Evolutionary conservation across 2,329 filamentous ascomycete species (phyloP).

Genomic region (Paecilomyces formosus): DNA sequence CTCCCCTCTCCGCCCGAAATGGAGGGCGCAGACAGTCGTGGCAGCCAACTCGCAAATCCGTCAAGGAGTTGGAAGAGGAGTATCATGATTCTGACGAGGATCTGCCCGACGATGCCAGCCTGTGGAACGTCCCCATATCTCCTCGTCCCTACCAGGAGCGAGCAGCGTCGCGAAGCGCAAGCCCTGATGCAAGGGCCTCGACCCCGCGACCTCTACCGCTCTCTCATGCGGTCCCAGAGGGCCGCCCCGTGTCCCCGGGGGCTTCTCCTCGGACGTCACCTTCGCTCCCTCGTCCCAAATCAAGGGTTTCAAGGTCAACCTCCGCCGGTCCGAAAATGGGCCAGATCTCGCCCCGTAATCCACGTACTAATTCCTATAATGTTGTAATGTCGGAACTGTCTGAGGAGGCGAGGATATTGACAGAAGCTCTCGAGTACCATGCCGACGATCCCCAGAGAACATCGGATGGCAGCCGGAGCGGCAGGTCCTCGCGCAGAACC

Average conservation of each 20-base stretch:
- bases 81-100: slow-evolving; percentile 46
- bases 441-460: slow-evolving; percentile 43
- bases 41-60: slow-evolving; percentile 38
- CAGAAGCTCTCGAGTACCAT: slow-evolving; percentile 52
- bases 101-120: slow-evolving; percentile 41
- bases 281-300: slow-evolving; percentile 17
- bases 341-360: slow-evolving; percentile 33
- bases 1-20: slow-evolving; percentile 8
- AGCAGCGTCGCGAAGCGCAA: slow-evolving; percentile 29
- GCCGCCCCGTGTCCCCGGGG: slow-evolving; percentile 1
- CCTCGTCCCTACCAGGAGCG: slow-evolving; percentile 36
- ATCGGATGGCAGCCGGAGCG: slow-evolving; percentile 41
- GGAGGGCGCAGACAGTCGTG: slow-evolving; percentile 31
- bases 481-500: slow-evolving; percentile 26
- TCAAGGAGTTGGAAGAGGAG: slow-evolving; percentile 43
- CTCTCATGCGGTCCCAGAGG: slow-evolving; percentile 24
- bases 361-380: slow-evolving; percentile 53
- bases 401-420: slow-evolving; percentile 53
- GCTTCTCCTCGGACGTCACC: slow-evolving; percentile 21
- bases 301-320: slow-evolving; percentile 17
- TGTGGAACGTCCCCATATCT: slow-evolving; percentile 45
- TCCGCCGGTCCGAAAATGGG: slow-evolving; percentile 36
- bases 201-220: slow-evolving; percentile 36
- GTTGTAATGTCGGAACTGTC: slow-evolving; percentile 51
- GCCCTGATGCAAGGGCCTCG: slow-evolving; percentile 34